A percentile compares a stretch with the other conserved stretches of the same genome.
Evolutionary conservation across 805 yeast genomes (phyloP).

Genomic region (Gaillardinia entomophila): DNA sequence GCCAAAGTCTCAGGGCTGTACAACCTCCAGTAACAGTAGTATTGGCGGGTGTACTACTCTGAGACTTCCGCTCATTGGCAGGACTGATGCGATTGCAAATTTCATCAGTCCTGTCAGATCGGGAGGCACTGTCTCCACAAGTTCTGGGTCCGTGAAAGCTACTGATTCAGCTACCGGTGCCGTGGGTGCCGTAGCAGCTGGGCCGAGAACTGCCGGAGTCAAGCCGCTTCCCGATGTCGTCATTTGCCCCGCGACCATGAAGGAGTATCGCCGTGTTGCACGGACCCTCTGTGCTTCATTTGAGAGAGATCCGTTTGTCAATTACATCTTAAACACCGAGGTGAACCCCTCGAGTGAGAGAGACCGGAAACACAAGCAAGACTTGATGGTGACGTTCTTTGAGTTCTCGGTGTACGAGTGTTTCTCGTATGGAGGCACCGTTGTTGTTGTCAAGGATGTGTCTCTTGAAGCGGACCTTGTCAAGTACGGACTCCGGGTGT

Average conservation of each 20-base stretch:
- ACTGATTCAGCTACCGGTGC: neutral
- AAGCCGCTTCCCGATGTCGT: neutral
- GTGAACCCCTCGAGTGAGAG: conserved; percentile 7
- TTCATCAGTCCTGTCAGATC: conserved; percentile 6
- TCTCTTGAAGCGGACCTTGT: conserved; percentile 33
- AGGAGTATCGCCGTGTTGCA: conserved; percentile 53
- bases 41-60: neutral
- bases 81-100: conserved; percentile 5
- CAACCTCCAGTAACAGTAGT: neutral
- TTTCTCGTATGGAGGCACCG: conserved; percentile 44
- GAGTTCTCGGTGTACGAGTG: conserved; percentile 50
- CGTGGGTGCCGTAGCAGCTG: neutral
- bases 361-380: conserved; percentile 27
- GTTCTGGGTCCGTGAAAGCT: neutral
- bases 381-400: conserved; percentile 44
- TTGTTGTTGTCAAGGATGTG: conserved; percentile 44
- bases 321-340: conserved; percentile 39
- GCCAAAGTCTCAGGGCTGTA: conserved; percentile 28
- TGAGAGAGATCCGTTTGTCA: conserved; percentile 49
- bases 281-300: conserved; percentile 48
- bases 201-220: neutral
- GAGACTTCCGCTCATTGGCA: neutral
- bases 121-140: conserved; percentile 8
- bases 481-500: conserved; percentile 17
- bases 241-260: conserved; percentile 13